phyloP scores from a whole-genome alignment of 495 filamentous ascomycete genomes.

The Hypoxylon rickii region DNA sequence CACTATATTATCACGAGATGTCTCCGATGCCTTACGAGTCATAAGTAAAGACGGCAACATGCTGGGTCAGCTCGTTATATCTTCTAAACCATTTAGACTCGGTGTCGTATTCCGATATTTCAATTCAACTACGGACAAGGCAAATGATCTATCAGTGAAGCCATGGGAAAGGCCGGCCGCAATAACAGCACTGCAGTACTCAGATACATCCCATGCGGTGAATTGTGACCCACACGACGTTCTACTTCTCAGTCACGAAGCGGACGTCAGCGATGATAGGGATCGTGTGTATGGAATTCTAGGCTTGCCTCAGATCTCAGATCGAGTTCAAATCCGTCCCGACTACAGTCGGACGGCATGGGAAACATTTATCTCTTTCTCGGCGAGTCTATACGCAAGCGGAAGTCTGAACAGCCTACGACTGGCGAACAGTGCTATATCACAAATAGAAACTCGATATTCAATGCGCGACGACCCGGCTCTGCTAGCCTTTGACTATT shows the following conservation, averaged over 20 bases:
- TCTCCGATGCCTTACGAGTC: background rate
- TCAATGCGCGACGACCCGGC: no score
- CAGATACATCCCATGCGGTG: background rate
- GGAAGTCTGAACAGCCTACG: constrained; percentile 27
- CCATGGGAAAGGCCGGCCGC: constrained; percentile 18
- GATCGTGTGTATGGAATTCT: constrained; percentile 32
- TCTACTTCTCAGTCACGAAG: constrained; percentile 23
- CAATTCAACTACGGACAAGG: background rate
- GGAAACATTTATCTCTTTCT: constrained; percentile 23
- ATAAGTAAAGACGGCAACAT: constrained; percentile 1
- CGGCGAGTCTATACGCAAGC: constrained; percentile 9
- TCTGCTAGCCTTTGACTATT: no score
- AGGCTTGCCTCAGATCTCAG: constrained; percentile 19
- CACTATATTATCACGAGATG: constrained; percentile 3
- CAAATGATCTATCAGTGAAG: constrained; percentile 19
- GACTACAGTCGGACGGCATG: constrained; percentile 18
- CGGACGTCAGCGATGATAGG: constrained; percentile 25
- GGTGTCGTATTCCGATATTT: no score
- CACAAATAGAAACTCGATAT: constrained; percentile 19
- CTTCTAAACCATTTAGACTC: no score
- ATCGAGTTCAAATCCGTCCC: constrained; percentile 11
- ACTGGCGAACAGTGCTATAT: constrained; percentile 18
- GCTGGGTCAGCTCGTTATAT: constrained; percentile 6
- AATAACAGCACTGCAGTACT: constrained; percentile 8
- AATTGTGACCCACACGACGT: constrained; percentile 12